A percentile compares a stretch with the other conserved stretches of the same genome.
These are phyloP conservation scores for Neurospora sp. DNA, from an alignment of 2,329 filamentous ascomycete species.

Conservation along the genomic window DNA sequence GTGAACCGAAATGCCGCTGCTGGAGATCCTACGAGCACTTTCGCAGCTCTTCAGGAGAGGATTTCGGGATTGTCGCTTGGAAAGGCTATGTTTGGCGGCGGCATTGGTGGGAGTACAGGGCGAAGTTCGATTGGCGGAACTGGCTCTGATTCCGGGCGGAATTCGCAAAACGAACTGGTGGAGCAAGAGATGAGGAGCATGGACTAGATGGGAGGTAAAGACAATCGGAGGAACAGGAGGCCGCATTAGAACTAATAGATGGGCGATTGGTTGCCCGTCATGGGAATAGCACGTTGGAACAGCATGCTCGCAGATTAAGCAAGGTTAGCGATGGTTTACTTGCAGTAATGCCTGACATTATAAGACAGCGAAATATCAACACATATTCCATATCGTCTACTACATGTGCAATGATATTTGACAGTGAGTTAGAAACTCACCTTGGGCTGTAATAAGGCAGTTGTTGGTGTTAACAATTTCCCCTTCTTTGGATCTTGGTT, in stretches of 20 bases:
- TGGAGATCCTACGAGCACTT: conserved; percentile 31
- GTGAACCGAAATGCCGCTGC: conserved; percentile 36
- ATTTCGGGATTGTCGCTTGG: conserved; percentile 39
- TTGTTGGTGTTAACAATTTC: background rate
- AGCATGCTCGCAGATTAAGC: background rate
- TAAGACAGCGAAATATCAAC: background rate
- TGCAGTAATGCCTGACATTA: background rate
- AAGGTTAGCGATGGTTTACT: background rate
- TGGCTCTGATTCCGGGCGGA: conserved; percentile 1
- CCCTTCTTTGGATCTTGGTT: background rate
- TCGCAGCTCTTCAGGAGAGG: conserved; percentile 38
- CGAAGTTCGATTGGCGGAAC: conserved; percentile 2
- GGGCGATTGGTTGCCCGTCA: background rate
- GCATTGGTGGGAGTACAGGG: conserved; percentile 4
- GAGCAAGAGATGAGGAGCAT: conserved; percentile 19
- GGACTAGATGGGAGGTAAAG: conserved; percentile 5
- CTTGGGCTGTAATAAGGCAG: background rate
- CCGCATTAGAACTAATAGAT: background rate
- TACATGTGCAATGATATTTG: background rate
- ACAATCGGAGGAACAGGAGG: background rate
- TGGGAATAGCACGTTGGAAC: background rate
- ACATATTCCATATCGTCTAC: background rate
- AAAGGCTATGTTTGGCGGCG: conserved; percentile 25
- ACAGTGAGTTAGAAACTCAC: background rate
- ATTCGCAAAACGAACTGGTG: conserved; percentile 5